Evolutionary conservation across 2,329 filamentous ascomycete genomes (phyloP).

Genomic region (Fusarium illudens): DNA sequence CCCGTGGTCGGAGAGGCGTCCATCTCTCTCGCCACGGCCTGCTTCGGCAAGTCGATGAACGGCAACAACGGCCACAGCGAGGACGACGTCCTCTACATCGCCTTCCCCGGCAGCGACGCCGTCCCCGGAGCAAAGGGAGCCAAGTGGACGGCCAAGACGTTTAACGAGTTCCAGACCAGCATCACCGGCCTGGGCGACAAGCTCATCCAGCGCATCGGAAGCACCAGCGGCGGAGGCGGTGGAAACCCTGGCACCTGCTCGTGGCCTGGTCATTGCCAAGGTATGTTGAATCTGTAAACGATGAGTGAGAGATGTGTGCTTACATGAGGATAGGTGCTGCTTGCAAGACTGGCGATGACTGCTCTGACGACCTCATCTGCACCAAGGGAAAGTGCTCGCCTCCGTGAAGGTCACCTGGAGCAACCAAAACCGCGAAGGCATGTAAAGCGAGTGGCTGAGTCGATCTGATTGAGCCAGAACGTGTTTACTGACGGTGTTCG

Average conservation of each 20-base stretch:
- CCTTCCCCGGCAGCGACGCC: slow-evolving; percentile 64
- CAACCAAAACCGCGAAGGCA: background rate
- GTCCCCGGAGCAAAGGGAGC: slow-evolving; percentile 63
- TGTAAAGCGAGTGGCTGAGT: background rate
- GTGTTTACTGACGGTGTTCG: background rate
- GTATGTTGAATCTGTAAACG: background rate
- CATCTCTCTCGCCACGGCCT: slow-evolving; percentile 65
- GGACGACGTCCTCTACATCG: slow-evolving; percentile 69
- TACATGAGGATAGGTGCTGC: slow-evolving; percentile 26
- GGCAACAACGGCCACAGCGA: slow-evolving; percentile 64
- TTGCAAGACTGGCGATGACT: slow-evolving; percentile 36
- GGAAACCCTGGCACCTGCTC: slow-evolving; percentile 24
- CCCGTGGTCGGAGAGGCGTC: slow-evolving; percentile 65
- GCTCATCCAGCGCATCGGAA: slow-evolving; percentile 53
- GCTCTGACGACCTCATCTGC: slow-evolving; percentile 38
- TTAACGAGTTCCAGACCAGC: slow-evolving; percentile 61
- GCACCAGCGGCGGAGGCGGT: background rate
- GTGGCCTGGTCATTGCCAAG: slow-evolving; percentile 30
- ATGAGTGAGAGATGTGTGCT: background rate
- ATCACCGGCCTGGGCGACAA: slow-evolving; percentile 60
- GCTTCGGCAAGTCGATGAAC: slow-evolving; percentile 61
- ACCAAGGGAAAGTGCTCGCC: slow-evolving; percentile 31
- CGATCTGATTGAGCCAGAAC: too few relatives aligned
- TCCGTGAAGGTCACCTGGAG: background rate
- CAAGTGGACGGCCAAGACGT: slow-evolving; percentile 61